Evolutionary conservation across 225 moss, liverwort and hornwort genomes (phyloP), one percentile per base, ranked within the genome.

Genomic region (Rhytidiadelphus loreus): DNA sequence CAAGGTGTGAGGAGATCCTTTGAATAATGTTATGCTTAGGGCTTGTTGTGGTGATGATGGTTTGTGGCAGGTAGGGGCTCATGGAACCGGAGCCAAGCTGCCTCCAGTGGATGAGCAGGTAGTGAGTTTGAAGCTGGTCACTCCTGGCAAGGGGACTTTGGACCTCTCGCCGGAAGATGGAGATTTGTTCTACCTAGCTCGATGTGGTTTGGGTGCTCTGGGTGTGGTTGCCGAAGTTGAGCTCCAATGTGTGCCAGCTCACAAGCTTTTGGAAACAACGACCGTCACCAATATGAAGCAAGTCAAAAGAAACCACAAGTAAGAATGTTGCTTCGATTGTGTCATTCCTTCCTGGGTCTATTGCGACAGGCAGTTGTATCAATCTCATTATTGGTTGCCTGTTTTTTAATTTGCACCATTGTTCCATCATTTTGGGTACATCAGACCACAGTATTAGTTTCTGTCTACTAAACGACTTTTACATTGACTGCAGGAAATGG

Each of bases 61-160:
- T 73, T 59, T 82, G 90, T 89, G 81, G 48, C 95, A 99, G 98
- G 97, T 99, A 66, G 97, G 98, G 90, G 98, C 97, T 80, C 98
- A 99, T 93, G 98, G 98, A 90, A 99, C 97, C 66, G 98, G 98
- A 91, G 96, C 95, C 85, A 95, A 56, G 69, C 71, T 99, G 41
- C 96, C 98, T 81, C 95, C 98, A n/a, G 96, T 99, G 58, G 98
- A 99, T 82, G 97, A 99, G 94, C 95, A 96, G 89, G 97, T 99
- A 29, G 82, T 97, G 88, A 93, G 98, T 90, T 90, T 99, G 92
- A 97, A 95, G 91, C 89, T 99, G 90, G 98, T 99, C 61, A 97
- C 98, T 84, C 96, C 98, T 69, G 95, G 94, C 73, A 95, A 91
- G 86, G 97, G 98, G 48, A 97, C 98, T 18, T 86, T 99, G 92